Evolutionary conservation across 202 grass and related monocot genomes (phyloP), one percentile per base, ranked within the genome.

Genomic region (Digitaria exilis): DNA sequence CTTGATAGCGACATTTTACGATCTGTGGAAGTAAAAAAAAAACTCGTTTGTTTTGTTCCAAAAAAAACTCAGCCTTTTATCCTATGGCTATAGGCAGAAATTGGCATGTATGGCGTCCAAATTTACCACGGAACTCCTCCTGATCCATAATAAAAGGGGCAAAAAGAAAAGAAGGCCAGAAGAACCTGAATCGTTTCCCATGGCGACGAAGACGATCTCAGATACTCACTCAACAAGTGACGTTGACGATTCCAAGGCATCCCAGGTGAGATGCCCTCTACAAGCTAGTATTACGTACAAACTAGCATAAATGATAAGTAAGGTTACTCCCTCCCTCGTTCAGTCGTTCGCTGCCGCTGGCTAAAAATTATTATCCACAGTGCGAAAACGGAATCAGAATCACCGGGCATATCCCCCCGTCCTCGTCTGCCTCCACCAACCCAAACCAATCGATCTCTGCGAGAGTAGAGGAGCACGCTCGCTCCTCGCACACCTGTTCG

Each of bases 211-310:
- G n/a, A 37, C 41, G 71, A 9, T 25, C 54, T 57, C n/a, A n/a
- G n/a, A n/a, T n/a, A n/a, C n/a, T n/a, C 54, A 0, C 49, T 57
- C 52, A 9, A n/a, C n/a, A 37, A 39, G 14, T 16, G 37, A 46
- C 2, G 82, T n/a, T 4, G 31, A 70, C 48, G 17, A 71, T 22
- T 54, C 58, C 24, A 73, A 32, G 57, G 14, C 68, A 84, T 69
- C 37, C 50, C 51, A 60, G 28, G 10, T 21, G 26, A 49, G 73
- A 70, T 77, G 63, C 82, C 30, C 26, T 7, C 30, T 3, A n/a
- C n/a, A n/a, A n/a, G n/a, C n/a, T n/a, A n/a, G n/a, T n/a, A n/a
- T n/a, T n/a, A n/a, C n/a, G n/a, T n/a, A 7, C n/a, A 4, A 64
- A 26, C 3, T 18, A 66, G 63, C 16, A n/a, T 21, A 25, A 37